phyloP scores from a whole-genome alignment of 169 alveolate species.

The Plasmodium berghei region DNA sequence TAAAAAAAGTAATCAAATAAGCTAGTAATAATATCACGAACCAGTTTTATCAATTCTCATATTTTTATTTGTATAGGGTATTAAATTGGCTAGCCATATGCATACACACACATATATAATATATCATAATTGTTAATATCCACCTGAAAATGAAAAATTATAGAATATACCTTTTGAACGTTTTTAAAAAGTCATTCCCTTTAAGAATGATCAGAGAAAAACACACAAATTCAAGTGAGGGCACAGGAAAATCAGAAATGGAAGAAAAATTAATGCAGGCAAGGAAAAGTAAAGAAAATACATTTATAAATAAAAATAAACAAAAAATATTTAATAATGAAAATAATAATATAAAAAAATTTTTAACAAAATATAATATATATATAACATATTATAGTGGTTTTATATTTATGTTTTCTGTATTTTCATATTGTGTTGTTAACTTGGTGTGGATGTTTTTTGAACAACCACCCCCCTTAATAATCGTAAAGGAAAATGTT shows the following conservation, averaged over 20 bases:
- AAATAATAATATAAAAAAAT: background rate
- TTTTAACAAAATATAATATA: slow-evolving; percentile 8
- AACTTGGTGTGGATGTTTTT: slow-evolving; percentile 32
- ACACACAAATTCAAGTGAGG: background rate
- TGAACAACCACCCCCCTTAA: slow-evolving; percentile 33
- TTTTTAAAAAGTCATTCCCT: background rate
- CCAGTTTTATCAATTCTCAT: too few species aligned
- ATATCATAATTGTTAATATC: background rate
- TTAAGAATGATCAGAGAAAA: background rate
- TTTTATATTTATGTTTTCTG: slow-evolving; percentile 23
- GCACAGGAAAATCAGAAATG: background rate
- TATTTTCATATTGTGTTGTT: slow-evolving; percentile 32
- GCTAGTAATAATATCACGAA: too few species aligned
- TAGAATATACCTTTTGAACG: background rate
- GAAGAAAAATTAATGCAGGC: background rate
- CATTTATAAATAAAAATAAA: background rate
- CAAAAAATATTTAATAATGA: background rate
- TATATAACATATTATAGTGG: slow-evolving; percentile 36
- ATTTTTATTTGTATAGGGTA: too few species aligned
- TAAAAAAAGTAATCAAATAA: too few species aligned
- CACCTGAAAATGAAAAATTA: background rate
- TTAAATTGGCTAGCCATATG: too few species aligned
- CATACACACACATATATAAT: background rate
- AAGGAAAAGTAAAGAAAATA: background rate
- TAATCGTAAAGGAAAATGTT: slow-evolving; percentile 44